phyloP scores from a whole-genome alignment of 345 rosid species.

The Nasturtium officinale region DNA sequence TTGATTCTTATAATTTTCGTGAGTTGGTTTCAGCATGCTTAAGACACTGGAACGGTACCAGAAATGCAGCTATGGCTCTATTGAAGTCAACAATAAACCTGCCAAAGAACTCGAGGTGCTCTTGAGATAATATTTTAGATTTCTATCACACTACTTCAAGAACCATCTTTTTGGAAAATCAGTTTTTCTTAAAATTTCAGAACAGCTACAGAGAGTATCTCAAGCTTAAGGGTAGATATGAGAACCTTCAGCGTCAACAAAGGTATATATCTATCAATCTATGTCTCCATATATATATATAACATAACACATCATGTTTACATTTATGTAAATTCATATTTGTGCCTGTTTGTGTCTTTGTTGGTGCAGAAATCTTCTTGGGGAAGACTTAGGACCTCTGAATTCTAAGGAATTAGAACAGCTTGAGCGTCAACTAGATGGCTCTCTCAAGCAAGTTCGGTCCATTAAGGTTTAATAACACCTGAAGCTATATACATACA shows the following conservation, averaged over 20 bases:
- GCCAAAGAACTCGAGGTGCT: slow-evolving; percentile 86
- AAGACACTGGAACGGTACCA: slow-evolving; percentile 90
- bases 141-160: neutral
- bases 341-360: neutral
- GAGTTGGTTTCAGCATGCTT: slow-evolving; percentile 67
- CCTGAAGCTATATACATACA: slow-evolving; percentile 6
- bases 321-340: neutral
- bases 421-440: slow-evolving; percentile 72
- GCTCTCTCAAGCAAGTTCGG: slow-evolving; percentile 74
- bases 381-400: slow-evolving; percentile 73
- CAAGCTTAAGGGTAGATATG: slow-evolving; percentile 76
- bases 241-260: slow-evolving; percentile 80
- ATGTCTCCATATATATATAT: no score
- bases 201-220: slow-evolving; percentile 88
- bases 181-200: slow-evolving; percentile 45
- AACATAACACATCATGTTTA: neutral
- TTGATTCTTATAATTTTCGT: neutral
- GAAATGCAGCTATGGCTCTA: slow-evolving; percentile 89
- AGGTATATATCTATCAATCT: slow-evolving; percentile 50
- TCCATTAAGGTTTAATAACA: slow-evolving; percentile 63
- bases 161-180: neutral
- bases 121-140: neutral
- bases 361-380: slow-evolving; percentile 73
- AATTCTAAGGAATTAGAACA: slow-evolving; percentile 71
- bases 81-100: slow-evolving; percentile 83